Conservation (phyloP, 345 rosid species). For the Hibiscus mutabilis region DNA sequence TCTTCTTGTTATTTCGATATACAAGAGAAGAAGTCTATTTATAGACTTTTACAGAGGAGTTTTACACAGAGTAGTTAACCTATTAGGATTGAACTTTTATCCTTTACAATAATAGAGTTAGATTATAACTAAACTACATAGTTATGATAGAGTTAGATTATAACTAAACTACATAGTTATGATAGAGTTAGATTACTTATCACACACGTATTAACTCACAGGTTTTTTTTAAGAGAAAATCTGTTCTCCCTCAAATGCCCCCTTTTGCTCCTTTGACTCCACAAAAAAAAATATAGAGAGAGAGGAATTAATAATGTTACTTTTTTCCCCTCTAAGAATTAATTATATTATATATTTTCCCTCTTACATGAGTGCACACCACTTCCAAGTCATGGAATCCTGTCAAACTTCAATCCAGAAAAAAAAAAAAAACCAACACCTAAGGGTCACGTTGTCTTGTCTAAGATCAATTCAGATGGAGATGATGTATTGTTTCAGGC, state of each 20-base stretch:
- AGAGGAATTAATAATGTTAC: background rate
- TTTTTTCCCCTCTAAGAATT: background rate
- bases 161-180: too few species aligned
- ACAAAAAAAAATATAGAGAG: background rate
- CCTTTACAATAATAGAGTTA: too few species aligned
- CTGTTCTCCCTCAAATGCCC: background rate
- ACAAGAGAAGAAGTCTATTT: too few species aligned
- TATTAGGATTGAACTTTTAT: too few species aligned
- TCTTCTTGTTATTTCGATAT: too few species aligned
- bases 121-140: too few species aligned
- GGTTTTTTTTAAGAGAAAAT: background rate
- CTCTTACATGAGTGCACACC: background rate
- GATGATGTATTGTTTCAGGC: background rate
- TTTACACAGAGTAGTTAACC: too few species aligned
- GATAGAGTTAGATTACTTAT: too few species aligned
- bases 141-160: too few species aligned
- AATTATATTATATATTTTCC: background rate
- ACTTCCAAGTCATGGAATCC: background rate
- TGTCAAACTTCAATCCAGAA: background rate
- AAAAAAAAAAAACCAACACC: background rate
- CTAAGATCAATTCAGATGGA: background rate
- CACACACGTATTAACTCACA: too few species aligned
- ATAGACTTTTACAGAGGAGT: too few species aligned
- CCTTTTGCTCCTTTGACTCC: background rate
- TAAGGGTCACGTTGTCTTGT: background rate